These are phyloP conservation scores for Globisporangium paroecandrum DNA, from an alignment of 352 stramenopile species.

Conservation along the genomic window DNA sequence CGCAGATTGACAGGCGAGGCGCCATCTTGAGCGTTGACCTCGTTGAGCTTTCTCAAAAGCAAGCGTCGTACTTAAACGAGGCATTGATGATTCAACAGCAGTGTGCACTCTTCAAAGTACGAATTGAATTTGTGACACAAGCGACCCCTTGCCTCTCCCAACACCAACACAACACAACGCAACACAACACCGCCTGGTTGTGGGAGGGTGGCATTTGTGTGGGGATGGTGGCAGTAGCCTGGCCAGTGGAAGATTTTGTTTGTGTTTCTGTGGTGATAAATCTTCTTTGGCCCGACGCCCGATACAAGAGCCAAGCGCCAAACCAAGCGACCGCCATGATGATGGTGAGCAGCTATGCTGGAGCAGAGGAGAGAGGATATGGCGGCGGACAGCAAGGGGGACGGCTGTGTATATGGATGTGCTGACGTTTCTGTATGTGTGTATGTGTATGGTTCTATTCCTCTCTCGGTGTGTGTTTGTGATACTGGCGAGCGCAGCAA, in stretches of 20 bases:
- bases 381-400: not conserved
- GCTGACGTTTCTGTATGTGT: slow-evolving; percentile 4
- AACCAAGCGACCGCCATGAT: slow-evolving; percentile 39
- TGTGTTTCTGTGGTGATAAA: slow-evolving; percentile 21
- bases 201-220: not conserved
- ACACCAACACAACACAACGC: not conserved
- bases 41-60: not conserved
- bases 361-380: not conserved
- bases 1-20: not conserved
- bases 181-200: not conserved
- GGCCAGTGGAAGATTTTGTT: slow-evolving; percentile 14
- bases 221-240: slow-evolving; percentile 9
- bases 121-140: not conserved
- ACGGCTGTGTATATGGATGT: not conserved
- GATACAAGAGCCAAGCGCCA: not conserved
- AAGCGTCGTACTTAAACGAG: not conserved
- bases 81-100: not conserved
- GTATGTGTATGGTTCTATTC: not conserved
- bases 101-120: not conserved
- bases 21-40: not conserved
- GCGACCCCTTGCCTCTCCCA: not conserved
- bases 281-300: slow-evolving; percentile 12
- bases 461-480: not conserved
- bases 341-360: slow-evolving; percentile 28
- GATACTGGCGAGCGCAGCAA: slow-evolving; percentile 43